Conservation (phyloP, 179 eudicot species). For the Silene noctiflora region DNA sequence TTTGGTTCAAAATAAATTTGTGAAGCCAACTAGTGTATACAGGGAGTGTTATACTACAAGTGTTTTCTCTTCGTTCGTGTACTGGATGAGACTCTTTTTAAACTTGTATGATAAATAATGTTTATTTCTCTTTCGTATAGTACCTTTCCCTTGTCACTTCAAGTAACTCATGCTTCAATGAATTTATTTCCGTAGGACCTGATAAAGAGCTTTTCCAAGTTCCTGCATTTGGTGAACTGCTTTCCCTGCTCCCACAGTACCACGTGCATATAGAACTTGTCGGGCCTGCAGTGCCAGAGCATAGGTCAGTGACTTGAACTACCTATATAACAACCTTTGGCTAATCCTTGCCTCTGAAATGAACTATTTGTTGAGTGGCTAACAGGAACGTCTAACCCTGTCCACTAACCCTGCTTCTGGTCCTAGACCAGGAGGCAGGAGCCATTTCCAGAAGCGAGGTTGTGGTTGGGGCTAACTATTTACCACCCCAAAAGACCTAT, state of each 20-base stretch:
- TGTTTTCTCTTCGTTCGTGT: not conserved
- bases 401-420: no score
- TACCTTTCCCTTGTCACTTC: conserved; percentile 18
- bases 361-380: no score
- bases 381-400: no score
- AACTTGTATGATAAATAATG: conserved; percentile 1
- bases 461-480: no score
- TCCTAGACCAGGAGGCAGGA: no score
- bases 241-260: conserved; percentile 60
- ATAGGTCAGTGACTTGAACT: conserved; percentile 41
- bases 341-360: no score
- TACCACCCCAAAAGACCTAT: no score
- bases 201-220: conserved; percentile 83
- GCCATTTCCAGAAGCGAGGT: no score
- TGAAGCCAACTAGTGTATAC: no score
- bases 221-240: conserved; percentile 72
- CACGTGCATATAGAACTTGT: conserved; percentile 56
- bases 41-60: not conserved
- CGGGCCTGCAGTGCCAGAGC: conserved; percentile 70
- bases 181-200: conserved; percentile 51
- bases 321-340: not conserved
- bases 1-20: no score
- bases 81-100: not conserved
- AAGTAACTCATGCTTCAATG: not conserved
- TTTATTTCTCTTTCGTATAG: not conserved